Conservation (phyloP, 306 rosid species). For the Arachis hypogaea region DNA sequence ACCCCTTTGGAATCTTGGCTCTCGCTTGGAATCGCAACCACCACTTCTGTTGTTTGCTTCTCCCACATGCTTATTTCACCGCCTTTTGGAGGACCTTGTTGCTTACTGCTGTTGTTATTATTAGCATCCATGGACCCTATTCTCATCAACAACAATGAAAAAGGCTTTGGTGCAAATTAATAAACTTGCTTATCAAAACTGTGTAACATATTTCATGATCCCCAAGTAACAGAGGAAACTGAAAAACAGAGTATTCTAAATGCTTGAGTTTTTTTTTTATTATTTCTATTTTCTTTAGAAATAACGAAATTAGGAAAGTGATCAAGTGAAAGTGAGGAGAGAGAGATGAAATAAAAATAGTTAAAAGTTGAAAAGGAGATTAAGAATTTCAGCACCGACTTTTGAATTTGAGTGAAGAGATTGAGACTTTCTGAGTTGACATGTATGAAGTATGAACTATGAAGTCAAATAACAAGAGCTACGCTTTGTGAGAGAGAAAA, state of each 20-base stretch:
- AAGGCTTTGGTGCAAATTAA: neutral
- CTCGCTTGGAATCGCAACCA: slow-evolving; percentile 52
- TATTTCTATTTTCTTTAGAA: neutral
- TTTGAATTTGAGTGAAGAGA: neutral
- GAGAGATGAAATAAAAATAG: too few relatives aligned
- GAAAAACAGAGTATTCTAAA: neutral
- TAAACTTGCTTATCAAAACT: neutral
- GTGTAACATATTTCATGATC: neutral
- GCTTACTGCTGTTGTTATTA: neutral
- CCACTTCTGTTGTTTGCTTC: slow-evolving; percentile 56
- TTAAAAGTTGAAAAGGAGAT: neutral
- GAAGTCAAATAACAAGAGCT: neutral
- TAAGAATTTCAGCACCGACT: neutral
- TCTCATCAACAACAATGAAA: neutral
- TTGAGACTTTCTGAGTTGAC: neutral
- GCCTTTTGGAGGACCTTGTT: slow-evolving; percentile 34
- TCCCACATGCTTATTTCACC: slow-evolving; percentile 61
- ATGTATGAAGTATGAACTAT: neutral
- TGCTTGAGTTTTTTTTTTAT: neutral
- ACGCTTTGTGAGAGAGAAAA: neutral
- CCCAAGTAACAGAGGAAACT: neutral
- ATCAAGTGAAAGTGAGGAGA: neutral
- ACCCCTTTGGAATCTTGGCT: slow-evolving; percentile 40
- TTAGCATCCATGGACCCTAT: slow-evolving; percentile 50
- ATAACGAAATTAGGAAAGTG: neutral